Percentiles rank a stretch among this genome's conserved stretches.
These are phyloP conservation scores for Scheffersomyces insectosa DNA, from an alignment of 1,139 yeast species.

Conservation along the genomic window DNA sequence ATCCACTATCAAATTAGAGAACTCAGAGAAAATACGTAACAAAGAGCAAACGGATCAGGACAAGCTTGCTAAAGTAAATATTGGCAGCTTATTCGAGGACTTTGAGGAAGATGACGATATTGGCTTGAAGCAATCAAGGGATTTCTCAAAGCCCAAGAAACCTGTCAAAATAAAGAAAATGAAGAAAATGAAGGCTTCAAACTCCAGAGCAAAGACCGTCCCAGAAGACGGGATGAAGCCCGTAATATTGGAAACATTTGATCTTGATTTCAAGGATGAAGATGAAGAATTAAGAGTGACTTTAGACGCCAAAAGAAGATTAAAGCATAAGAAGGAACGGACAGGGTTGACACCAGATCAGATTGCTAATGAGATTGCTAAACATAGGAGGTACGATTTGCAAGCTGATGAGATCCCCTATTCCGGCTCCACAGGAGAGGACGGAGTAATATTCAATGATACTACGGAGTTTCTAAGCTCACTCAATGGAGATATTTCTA, in stretches of 20 bases:
- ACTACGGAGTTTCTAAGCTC: constrained; percentile 57
- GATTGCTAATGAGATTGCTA: constrained; percentile 46
- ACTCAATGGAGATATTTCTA: constrained; percentile 16
- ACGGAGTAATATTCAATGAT: constrained; percentile 53
- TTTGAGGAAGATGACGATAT: constrained; percentile 41
- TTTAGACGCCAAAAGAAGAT: constrained; percentile 41
- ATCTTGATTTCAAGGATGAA: constrained; percentile 40
- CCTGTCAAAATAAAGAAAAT: constrained; percentile 24
- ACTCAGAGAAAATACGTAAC: constrained; percentile 10
- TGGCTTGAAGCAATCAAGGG: constrained; percentile 24
- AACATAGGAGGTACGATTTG: constrained; percentile 26
- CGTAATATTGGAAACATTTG: constrained; percentile 27
- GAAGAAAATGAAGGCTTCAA: constrained; percentile 12
- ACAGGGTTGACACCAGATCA: constrained; percentile 43
- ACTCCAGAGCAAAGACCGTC: constrained; percentile 8
- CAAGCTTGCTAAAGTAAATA: background rate
- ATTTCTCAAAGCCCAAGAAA: constrained; percentile 4
- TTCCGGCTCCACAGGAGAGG: constrained; percentile 6
- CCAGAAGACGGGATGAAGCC: constrained; percentile 19
- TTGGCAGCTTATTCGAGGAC: no score
- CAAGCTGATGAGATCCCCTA: constrained; percentile 27
- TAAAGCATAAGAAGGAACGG: constrained; percentile 32
- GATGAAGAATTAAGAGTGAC: constrained; percentile 45
- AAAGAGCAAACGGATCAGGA: constrained; percentile 17
- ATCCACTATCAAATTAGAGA: constrained; percentile 8